Evolutionary conservation across 108 stramenopile species (phyloP).

Genomic region (Skeletonema potamos): DNA sequence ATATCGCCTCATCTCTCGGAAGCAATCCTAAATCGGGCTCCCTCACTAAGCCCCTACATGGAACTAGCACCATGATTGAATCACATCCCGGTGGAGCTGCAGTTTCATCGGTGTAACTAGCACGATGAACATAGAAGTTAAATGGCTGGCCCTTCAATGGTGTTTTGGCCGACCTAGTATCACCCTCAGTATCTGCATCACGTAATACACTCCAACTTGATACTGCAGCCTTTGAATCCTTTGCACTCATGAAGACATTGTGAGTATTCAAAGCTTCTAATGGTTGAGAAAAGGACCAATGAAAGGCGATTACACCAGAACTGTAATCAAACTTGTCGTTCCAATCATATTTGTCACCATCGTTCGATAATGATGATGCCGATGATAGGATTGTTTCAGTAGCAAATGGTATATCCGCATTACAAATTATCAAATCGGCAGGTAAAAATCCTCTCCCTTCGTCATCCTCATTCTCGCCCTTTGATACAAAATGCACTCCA

Average conservation of each 20-base stretch:
- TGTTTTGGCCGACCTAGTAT: not conserved
- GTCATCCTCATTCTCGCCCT: slow-evolving; percentile 9
- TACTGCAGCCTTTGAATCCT: slow-evolving; percentile 46
- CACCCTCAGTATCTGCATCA: not conserved
- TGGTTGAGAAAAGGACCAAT: slow-evolving; percentile 73
- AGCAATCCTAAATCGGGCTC: slow-evolving; percentile 40
- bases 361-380: not conserved
- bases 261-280: slow-evolving; percentile 78
- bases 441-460: slow-evolving; percentile 34
- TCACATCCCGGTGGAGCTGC: slow-evolving; percentile 79
- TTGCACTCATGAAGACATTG: slow-evolving; percentile 82
- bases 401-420: slow-evolving; percentile 88
- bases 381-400: slow-evolving; percentile 59
- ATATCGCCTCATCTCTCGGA: slow-evolving; percentile 55
- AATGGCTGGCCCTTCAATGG: slow-evolving; percentile 47
- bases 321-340: slow-evolving; percentile 71
- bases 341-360: slow-evolving; percentile 60
- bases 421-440: slow-evolving; percentile 86
- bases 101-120: slow-evolving; percentile 70
- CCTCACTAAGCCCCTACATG: slow-evolving; percentile 56
- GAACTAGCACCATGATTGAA: slow-evolving; percentile 86
- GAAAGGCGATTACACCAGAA: slow-evolving; percentile 88
- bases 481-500: slow-evolving; percentile 44
- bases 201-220: slow-evolving; percentile 69
- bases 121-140: slow-evolving; percentile 92